Conservation (phyloP, 768 basidiomycete genomes). For the Leccinellum rugosiceps region DNA sequence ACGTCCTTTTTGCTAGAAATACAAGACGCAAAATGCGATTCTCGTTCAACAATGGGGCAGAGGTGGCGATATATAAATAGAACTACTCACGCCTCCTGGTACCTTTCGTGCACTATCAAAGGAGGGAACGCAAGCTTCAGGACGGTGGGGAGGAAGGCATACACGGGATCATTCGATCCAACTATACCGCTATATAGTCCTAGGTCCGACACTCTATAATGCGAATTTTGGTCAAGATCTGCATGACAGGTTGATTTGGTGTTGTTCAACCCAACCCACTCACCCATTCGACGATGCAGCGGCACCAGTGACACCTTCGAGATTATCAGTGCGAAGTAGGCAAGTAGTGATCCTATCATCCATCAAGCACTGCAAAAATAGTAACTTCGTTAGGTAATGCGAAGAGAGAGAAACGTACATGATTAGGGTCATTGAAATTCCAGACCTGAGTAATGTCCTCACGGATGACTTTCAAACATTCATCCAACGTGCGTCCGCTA, state of each 20-base stretch:
- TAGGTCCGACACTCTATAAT: neutral
- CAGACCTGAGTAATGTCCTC: conserved; percentile 11
- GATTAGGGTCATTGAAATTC: conserved; percentile 13
- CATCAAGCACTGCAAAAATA: conserved; percentile 5
- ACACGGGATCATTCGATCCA: neutral
- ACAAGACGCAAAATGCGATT: neutral
- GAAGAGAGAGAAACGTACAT: neutral
- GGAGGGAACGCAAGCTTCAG: neutral
- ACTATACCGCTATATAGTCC: neutral
- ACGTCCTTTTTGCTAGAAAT: conserved; percentile 5
- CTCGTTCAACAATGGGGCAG: neutral
- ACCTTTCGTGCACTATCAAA: neutral
- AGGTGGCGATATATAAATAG: too few relatives aligned
- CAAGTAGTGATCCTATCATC: neutral
- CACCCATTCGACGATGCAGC: neutral
- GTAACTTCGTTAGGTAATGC: neutral
- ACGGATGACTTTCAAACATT: conserved; percentile 13
- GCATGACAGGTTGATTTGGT: neutral
- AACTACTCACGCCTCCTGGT: conserved; percentile 8
- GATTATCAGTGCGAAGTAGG: conserved; percentile 6
- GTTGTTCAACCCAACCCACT: neutral
- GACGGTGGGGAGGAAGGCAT: neutral
- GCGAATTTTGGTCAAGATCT: neutral
- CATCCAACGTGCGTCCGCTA: neutral
- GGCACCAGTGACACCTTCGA: neutral